phyloP scores from a whole-genome alignment of 352 stramenopile species.

The Globisporangium carolinianum region DNA sequence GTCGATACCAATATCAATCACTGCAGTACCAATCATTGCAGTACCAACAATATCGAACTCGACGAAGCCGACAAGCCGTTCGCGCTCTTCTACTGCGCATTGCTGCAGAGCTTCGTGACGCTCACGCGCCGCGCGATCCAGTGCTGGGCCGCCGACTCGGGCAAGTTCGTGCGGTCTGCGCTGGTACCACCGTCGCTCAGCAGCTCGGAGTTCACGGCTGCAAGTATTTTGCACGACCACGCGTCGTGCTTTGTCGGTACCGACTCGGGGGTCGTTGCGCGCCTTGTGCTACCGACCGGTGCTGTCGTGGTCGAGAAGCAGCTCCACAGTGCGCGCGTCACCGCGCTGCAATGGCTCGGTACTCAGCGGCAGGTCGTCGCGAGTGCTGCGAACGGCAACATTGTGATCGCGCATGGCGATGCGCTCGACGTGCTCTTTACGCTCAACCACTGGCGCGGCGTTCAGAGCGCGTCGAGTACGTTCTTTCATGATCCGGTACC shows the following conservation, averaged over 20 bases:
- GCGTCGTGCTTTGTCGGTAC: slow-evolving; percentile 40
- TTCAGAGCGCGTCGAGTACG: slow-evolving; percentile 19
- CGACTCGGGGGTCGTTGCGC: slow-evolving; percentile 28
- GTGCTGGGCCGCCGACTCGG: slow-evolving; percentile 20
- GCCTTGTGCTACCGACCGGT: slow-evolving; percentile 27
- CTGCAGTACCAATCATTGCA: background rate
- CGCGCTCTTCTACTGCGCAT: slow-evolving; percentile 20
- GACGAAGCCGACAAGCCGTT: slow-evolving; percentile 30
- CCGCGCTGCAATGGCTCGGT: slow-evolving; percentile 15
- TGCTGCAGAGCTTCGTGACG: slow-evolving; percentile 23
- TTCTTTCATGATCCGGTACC: slow-evolving; percentile 18
- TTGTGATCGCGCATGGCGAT: slow-evolving; percentile 25
- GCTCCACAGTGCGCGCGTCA: slow-evolving; percentile 20
- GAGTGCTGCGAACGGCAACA: slow-evolving; percentile 23
- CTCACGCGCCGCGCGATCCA: slow-evolving; percentile 24
- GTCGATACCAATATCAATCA: too few species aligned
- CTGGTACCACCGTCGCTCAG: slow-evolving; percentile 11
- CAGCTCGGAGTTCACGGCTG: slow-evolving; percentile 24
- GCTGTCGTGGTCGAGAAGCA: slow-evolving; percentile 22
- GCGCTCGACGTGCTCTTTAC: slow-evolving; percentile 25
- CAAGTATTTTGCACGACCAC: slow-evolving; percentile 23
- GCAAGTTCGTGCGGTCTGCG: slow-evolving; percentile 14
- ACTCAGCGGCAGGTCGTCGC: slow-evolving; percentile 18
- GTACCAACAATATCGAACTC: background rate
- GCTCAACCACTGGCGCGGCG: slow-evolving; percentile 36